phyloP scores from a whole-genome alignment of 257 asterid genomes.

The Solanum sejunctum region DNA sequence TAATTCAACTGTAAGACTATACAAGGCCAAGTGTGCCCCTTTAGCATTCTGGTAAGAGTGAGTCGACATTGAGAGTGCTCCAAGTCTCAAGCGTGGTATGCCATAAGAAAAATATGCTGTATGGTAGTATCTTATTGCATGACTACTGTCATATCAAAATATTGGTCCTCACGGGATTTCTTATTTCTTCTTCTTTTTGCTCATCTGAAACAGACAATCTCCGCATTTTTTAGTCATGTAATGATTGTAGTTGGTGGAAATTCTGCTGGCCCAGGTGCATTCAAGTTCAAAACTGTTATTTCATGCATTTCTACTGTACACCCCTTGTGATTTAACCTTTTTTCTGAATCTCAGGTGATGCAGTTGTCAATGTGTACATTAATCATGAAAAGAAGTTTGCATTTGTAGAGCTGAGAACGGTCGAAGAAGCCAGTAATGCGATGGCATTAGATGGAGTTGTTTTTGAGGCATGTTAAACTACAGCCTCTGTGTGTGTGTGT shows the following conservation, averaged over 20 bases:
- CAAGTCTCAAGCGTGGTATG: not conserved
- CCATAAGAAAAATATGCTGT: not conserved
- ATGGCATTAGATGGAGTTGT: constrained; percentile 70
- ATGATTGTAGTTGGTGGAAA: constrained; percentile 97
- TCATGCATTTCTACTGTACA: not conserved
- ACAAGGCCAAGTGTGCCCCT: not conserved
- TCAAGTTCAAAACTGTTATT: not conserved
- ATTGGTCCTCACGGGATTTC: not conserved
- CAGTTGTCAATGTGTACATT: constrained; percentile 85
- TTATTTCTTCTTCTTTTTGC: not conserved
- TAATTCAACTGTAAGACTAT: not conserved
- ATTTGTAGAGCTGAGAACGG: constrained; percentile 75
- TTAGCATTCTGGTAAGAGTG: not conserved
- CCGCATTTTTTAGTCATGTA: constrained; percentile 83
- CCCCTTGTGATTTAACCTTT: not conserved
- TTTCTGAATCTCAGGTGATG: constrained; percentile 61
- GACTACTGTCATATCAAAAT: not conserved
- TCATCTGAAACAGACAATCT: constrained; percentile 55
- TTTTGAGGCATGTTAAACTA: constrained; percentile 37
- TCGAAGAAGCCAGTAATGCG: constrained; percentile 72
- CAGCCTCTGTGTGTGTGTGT: too few relatives aligned
- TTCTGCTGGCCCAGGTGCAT: constrained; percentile 95
- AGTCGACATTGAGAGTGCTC: not conserved
- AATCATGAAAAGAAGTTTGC: constrained; percentile 77
- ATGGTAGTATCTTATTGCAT: not conserved